Percentiles rank a stretch among this genome's conserved stretches.
Evolutionary conservation across 2,329 filamentous ascomycete species (phyloP).

Genomic region (Fusarium sambucinum): DNA sequence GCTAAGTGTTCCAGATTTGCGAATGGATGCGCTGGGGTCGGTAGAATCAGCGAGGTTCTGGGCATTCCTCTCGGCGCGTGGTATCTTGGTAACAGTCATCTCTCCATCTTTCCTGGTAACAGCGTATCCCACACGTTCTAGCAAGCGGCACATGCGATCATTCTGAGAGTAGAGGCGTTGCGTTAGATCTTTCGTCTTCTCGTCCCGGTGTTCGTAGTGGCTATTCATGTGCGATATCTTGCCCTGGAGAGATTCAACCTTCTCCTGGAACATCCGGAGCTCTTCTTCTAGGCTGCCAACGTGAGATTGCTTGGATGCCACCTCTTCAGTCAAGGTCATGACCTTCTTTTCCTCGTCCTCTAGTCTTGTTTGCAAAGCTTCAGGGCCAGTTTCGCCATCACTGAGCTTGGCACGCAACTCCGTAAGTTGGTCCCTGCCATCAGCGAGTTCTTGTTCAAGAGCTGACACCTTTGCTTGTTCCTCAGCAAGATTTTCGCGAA

Average conservation of each 20-base stretch:
- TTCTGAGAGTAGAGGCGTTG: conserved; percentile 86
- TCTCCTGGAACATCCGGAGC: conserved; percentile 75
- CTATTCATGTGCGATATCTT: conserved; percentile 64
- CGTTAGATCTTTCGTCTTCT: conserved; percentile 84
- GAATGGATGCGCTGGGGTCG: conserved; percentile 66
- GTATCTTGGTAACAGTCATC: conserved; percentile 80
- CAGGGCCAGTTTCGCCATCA: conserved; percentile 86
- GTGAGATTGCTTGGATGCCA: conserved; percentile 81
- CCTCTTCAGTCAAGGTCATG: conserved; percentile 73
- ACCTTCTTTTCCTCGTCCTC: conserved; percentile 81
- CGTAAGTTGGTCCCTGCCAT: conserved; percentile 76
- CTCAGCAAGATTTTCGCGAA: conserved; percentile 66
- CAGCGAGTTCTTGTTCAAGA: conserved; percentile 68
- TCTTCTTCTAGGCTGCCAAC: conserved; percentile 82
- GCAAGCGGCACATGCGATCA: conserved; percentile 82
- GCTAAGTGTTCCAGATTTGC: conserved; percentile 65
- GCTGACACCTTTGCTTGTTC: conserved; percentile 67
- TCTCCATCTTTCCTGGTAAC: conserved; percentile 78
- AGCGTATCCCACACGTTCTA: conserved; percentile 89
- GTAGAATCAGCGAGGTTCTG: conserved; percentile 70
- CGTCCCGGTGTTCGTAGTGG: conserved; percentile 76
- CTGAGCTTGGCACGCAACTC: conserved; percentile 78
- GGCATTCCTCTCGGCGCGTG: conserved; percentile 67
- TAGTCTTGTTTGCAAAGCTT: conserved; percentile 79
- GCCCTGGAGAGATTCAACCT: conserved; percentile 66